These are phyloP conservation scores for Hamamelis virginiana DNA, from an alignment of 164 flowering plant species.

Conservation along the genomic window DNA sequence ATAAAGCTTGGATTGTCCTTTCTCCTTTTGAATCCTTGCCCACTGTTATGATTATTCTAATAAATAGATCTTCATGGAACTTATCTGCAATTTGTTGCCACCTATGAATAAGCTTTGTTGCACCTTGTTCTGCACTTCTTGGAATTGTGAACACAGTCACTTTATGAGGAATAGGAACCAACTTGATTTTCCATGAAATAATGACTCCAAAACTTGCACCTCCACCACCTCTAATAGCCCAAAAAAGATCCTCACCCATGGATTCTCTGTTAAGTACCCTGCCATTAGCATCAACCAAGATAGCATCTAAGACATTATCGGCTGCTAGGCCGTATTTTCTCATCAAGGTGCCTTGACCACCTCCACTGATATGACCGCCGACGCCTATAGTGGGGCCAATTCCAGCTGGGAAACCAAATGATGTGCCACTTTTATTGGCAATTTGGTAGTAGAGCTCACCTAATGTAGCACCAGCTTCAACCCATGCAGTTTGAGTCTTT, in stretches of 20 bases:
- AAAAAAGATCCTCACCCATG: not conserved
- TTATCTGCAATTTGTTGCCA: not conserved
- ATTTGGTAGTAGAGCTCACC: too few relatives aligned
- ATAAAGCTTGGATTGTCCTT: constrained; percentile 16
- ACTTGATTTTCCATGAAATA: not conserved
- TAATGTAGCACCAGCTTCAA: too few relatives aligned
- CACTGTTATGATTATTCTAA: not conserved
- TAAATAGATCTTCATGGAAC: not conserved
- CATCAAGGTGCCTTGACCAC: constrained; percentile 4
- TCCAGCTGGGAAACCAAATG: constrained; percentile 33
- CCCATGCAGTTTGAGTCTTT: too few relatives aligned
- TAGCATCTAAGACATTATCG: not conserved
- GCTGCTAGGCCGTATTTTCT: constrained; percentile 8
- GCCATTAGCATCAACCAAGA: not conserved
- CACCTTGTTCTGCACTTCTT: not conserved
- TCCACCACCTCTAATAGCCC: constrained; percentile 6
- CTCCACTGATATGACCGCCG: constrained; percentile 21
- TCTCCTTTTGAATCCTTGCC: too few relatives aligned
- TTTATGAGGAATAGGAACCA: not conserved
- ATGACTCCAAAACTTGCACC: not conserved
- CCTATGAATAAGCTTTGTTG: not conserved
- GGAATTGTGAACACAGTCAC: not conserved
- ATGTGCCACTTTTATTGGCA: too few relatives aligned
- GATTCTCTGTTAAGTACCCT: not conserved
- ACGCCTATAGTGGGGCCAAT: constrained; percentile 26